Base-by-base conservation (phyloP, 2,329 filamentous ascomycete species). In the Alternaria viburni region DNA sequence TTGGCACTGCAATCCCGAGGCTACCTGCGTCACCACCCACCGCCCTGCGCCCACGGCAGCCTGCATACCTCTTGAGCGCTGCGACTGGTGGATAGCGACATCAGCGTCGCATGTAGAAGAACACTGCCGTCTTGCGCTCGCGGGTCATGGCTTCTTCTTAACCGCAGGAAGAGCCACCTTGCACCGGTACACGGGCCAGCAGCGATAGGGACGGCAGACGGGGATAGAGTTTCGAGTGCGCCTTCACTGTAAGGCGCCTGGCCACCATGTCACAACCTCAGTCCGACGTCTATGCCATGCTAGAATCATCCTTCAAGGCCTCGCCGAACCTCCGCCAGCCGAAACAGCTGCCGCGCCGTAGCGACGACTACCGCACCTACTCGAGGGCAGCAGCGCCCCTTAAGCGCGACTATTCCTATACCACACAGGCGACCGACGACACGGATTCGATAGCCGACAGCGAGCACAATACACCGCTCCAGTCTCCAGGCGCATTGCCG, bases 351-450 rank as follows among this genome's bases (percentile, higher is more conserved):
- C 70, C 76, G 36, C 73, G 70, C 32, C 73, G 68, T 47, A 72
- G 59, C 58, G 70, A 78, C 71, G 72, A 73, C 55, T 57, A 67
- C 51, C 68, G 69, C 65, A 69, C 65, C 60, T 59, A 69, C 49
- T 63, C 69, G 32, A 73, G 69, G 15, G 64, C 71, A 17, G 64
- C 73, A 11, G 65, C 62, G 21, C 74, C 77, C 13, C 69, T 76
- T 28, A 69, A 69, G 46, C 54, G 55, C 9, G 61, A 68, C 51
- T 44, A 61, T 30, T 47, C 67, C 19, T 65, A 61, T 36, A 64
- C 68, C 9, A 69, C 78, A 52, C 69, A 75, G 62, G 74, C 78
- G 7, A 71, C 72, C 8, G 68, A 78, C 65, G 77, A 79, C 17
- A 71, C 70, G 8, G 68, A 66, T 0, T 73, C 77, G 25, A 62